Evolutionary conservation across 1,139 yeast species (phyloP).

Genomic region (Pichia sp.): DNA sequence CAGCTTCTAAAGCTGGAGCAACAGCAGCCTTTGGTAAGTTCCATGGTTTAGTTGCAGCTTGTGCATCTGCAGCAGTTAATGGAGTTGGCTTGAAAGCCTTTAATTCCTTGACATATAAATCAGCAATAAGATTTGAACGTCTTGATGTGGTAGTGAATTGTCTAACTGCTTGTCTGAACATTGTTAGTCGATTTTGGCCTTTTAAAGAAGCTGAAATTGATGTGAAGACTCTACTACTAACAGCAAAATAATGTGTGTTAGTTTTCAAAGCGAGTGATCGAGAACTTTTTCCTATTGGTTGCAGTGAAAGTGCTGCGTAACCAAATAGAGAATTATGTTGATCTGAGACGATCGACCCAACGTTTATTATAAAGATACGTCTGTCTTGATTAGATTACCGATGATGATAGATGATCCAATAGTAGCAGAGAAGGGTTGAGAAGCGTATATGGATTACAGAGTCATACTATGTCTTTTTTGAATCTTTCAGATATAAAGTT

Average conservation of each 20-base stretch:
- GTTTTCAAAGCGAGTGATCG: neutral
- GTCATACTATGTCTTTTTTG: too few species aligned
- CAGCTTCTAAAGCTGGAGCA: constrained; percentile 65
- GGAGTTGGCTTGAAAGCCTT: constrained; percentile 84
- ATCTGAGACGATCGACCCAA: too few species aligned
- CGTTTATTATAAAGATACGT: too few species aligned
- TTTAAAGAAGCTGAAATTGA: neutral
- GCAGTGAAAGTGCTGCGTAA: constrained; percentile 14
- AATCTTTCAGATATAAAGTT: too few species aligned
- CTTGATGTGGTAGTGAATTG: constrained; percentile 29
- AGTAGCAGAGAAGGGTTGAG: too few species aligned
- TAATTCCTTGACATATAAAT: constrained; percentile 79
- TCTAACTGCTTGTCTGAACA: constrained; percentile 24
- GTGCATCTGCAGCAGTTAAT: constrained; percentile 64
- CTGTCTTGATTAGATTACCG: too few species aligned
- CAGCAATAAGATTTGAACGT: constrained; percentile 59
- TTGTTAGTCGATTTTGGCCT: neutral
- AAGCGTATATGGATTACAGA: too few species aligned
- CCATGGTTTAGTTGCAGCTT: constrained; percentile 77
- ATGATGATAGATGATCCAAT: neutral
- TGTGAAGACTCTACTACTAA: neutral
- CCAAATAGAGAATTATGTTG: constrained; percentile 1
- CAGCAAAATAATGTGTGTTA: neutral
- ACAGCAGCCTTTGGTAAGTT: constrained; percentile 66
- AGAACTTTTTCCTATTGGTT: neutral